Evolutionary conservation across 2,329 filamentous ascomycete genomes (phyloP), one percentile per base, ranked within the genome.

Genomic region (Didymosphaeria variabile): DNA sequence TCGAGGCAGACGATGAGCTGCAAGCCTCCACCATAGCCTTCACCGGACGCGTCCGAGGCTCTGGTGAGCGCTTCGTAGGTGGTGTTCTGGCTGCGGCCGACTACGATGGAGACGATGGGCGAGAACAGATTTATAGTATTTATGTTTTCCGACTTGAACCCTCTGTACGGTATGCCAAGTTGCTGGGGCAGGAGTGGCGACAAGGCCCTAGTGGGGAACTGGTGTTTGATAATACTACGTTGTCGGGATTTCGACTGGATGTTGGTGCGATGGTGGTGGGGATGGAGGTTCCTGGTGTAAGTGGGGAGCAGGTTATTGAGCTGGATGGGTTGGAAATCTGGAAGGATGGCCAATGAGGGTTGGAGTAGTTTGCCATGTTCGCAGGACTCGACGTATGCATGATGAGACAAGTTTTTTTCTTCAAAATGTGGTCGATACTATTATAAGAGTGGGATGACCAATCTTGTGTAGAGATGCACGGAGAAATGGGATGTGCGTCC

Each of bases 271-370:
- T 19, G 52, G 38, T 19, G 6, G 17, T 29, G 7, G 32, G 29
- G 13, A 32, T 55, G 12, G 52, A 55, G 9, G 1, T 42, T 12
- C 34, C 34, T 40, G 19, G 34, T 26, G 5, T 26, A 10, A 32
- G 49, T 38, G 38, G 29, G 31, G 17, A 9, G 7, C 26, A 15
- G 9, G 29, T n/a, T 26, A 44, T 55, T 32, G 29, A 45, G 38
- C 17, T 55, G 2, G 38, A 55, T 32, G 26, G 21, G 4, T 17
- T 55, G 40, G 52, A 55, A 17, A n/a, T 55, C 32, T 55, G 52
- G 52, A 45, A 45, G 1, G 52, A 55, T 21, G 19, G 38, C 7
- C 17, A 40, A 17, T 40, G 15, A 15, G 26, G 6, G 6, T 29
- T 4, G 26, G 6, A 29, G 6, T 29, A 29, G 26, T 2, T 6